Percentiles rank a stretch among this genome's conserved stretches.
These are phyloP conservation scores for Eudorina sp. DNA, from an alignment of 139 green algal species.

Conservation along the genomic window DNA sequence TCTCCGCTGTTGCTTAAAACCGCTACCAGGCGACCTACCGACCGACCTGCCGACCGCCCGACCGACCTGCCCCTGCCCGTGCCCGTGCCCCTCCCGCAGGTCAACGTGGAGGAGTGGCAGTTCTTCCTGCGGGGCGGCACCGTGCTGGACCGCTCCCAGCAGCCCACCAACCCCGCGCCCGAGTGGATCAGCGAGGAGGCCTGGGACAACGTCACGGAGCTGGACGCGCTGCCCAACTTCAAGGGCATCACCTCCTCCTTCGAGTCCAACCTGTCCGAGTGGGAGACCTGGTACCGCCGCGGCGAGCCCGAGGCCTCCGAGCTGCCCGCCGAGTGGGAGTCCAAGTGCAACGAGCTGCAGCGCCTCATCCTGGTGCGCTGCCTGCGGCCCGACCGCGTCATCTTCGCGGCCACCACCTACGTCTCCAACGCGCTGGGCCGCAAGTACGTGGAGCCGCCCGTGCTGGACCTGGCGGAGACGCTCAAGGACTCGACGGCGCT, in stretches of 20 bases:
- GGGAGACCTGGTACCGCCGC: conserved; percentile 78
- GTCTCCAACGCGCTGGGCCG: conserved; percentile 84
- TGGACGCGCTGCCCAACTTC: conserved; percentile 84
- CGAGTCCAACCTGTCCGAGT: conserved; percentile 60
- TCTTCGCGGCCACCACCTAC: conserved; percentile 82
- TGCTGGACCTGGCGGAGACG: conserved; percentile 86
- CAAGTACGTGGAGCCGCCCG: conserved; percentile 88
- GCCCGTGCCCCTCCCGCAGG: conserved; percentile 42
- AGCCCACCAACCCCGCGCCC: conserved; percentile 76
- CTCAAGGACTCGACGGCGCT: conserved; percentile 73
- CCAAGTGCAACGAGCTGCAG: conserved; percentile 88
- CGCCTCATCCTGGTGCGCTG: conserved; percentile 80
- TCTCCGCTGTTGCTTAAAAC: too few relatives aligned
- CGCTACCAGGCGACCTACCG: too few relatives aligned
- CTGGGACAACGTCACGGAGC: conserved; percentile 88
- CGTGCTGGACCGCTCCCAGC: conserved; percentile 79
- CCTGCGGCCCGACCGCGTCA: conserved; percentile 84
- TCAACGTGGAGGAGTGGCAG: conserved; percentile 88
- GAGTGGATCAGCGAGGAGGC: conserved; percentile 82
- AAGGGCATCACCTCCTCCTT: conserved; percentile 55
- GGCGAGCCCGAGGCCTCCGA: conserved; percentile 81
- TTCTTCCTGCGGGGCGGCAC: conserved; percentile 86
- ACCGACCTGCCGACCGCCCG: too few relatives aligned
- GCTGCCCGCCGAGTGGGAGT: conserved; percentile 88
- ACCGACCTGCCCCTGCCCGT: not conserved